phyloP scores from a whole-genome alignment of 176 grass and related monocot species.

The Musa itinerans region DNA sequence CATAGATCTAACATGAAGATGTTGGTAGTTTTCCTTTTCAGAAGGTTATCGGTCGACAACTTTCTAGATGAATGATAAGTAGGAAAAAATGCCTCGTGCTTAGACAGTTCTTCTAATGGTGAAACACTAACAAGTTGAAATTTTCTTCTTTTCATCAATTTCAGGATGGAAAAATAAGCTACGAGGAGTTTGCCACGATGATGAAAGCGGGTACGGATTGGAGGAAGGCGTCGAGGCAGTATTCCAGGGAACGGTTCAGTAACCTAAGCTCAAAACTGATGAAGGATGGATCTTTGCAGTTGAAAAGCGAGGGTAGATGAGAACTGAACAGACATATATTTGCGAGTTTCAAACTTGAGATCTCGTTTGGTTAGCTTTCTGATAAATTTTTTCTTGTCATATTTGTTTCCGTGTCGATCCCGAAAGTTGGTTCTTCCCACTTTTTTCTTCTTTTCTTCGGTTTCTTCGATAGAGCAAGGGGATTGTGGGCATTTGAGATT shows the following conservation, averaged over 20 bases:
- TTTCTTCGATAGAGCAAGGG: background rate
- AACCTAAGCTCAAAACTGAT: constrained; percentile 13
- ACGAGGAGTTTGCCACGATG: constrained; percentile 15
- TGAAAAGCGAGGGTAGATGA: background rate
- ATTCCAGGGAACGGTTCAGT: constrained; percentile 12
- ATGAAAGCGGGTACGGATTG: constrained; percentile 21
- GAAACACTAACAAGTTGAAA: background rate
- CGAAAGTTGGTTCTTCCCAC: background rate
- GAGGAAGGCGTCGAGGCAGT: constrained; percentile 24
- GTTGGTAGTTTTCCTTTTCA: background rate
- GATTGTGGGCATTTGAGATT: background rate
- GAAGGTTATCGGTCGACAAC: background rate
- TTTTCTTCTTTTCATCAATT: background rate
- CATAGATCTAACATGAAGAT: too few relatives aligned
- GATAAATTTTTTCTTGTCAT: background rate
- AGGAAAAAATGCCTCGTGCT: background rate
- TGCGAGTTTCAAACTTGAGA: background rate
- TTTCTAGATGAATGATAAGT: background rate
- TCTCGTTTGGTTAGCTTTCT: background rate
- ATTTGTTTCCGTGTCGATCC: background rate
- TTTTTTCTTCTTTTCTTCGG: background rate
- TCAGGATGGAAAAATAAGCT: constrained; percentile 19
- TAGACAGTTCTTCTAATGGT: background rate
- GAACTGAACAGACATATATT: background rate
- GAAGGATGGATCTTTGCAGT: constrained; percentile 9